Conservation (phyloP, 768 basidiomycete species). For the Rhizopogon sp. region DNA sequence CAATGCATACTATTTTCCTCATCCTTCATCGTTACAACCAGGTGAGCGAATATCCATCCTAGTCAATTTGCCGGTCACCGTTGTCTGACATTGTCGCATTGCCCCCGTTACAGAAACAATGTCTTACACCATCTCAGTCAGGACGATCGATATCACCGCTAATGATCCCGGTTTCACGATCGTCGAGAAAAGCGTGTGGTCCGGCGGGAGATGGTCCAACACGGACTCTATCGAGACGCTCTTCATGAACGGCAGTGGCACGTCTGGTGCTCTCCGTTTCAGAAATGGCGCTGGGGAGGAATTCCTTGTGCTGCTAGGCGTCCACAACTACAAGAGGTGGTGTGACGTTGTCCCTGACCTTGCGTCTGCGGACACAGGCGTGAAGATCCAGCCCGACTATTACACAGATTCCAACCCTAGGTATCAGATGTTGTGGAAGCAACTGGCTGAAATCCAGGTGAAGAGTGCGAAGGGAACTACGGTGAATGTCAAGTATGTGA, state of each 20-base stretch:
- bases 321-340: conserved; percentile 37
- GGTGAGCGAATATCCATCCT: neutral
- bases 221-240: conserved; percentile 18
- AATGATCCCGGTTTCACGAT: neutral
- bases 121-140: neutral
- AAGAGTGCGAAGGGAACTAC: neutral
- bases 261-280: conserved; percentile 34
- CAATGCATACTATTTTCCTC: neutral
- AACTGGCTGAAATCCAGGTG: neutral
- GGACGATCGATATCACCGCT: neutral
- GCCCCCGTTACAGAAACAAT: neutral
- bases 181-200: neutral
- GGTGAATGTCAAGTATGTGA: neutral
- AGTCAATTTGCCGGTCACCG: neutral
- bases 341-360: conserved; percentile 32
- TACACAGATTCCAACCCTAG: neutral
- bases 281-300: conserved; percentile 21
- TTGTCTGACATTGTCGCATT: neutral
- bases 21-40: neutral
- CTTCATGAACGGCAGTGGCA: conserved; percentile 34
- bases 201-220: conserved; percentile 26
- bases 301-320: conserved; percentile 31
- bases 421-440: neutral
- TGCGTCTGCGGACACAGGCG: conserved; percentile 14
- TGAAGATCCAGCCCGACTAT: conserved; percentile 16